Base-by-base conservation (phyloP, 805 yeast genomes). In the Teunomyces barrocoloradensis region DNA sequence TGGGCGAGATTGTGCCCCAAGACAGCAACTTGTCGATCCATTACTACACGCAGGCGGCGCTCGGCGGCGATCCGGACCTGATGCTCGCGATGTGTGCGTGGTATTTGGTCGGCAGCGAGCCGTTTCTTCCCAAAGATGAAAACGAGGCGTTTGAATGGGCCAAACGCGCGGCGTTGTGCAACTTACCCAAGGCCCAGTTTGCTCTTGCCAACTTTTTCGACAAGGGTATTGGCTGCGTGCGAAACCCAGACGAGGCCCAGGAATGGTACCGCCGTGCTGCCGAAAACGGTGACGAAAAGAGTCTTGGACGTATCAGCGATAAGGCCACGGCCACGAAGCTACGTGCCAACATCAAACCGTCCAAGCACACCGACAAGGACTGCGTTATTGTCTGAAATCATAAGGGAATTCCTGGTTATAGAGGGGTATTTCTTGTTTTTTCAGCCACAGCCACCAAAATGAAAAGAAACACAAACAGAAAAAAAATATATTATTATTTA, bases 21-120 rank as follows among this genome's bases (percentile, higher is more conserved):
- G 96, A 94, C 64, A 74, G 90, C 0, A 85, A 87, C 53, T 73
- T 92, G 42, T 86, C 96, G 1, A 88, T 94, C 38, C 97, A 94
- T 64, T 92, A 91, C 63, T 92, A 89, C 64, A 90, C 96, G 0
- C 83, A 87, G 53, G 96, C 96, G 0, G 97, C 98, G 0, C 64
- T 84, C 27, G 84, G 84, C 3, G 97, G 96, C 5, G 96, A 94
- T 64, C 79, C 96, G 0, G 83, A 80, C 42, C 85, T 96, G 9
- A 94, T 92, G 96, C 74, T 92, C 59, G 91, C 96, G 1, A 74
- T 92, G 71, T 91, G 97, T 65, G 97, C 97, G 1, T 94, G 98
- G 97, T 94, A 92, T 63, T 74, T 92, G 65, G 85, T 89, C 23
- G 99, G 99, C 0, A 84, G 88, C 29, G 91, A 87, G 29, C 91